These are phyloP conservation scores for Toxicodendron radicans DNA, from an alignment of 345 rosid species.

Conservation along the genomic window DNA sequence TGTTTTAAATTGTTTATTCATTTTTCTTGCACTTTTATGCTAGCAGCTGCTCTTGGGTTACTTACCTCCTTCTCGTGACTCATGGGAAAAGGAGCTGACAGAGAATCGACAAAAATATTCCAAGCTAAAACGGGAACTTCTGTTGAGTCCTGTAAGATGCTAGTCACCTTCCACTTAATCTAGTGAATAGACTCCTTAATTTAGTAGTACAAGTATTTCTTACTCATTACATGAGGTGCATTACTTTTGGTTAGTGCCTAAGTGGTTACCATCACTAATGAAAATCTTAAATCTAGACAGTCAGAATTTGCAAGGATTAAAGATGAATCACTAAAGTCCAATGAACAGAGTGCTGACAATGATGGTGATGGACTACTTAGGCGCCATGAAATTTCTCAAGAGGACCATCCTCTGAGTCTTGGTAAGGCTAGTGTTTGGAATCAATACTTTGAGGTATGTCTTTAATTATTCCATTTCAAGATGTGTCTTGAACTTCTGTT, in stretches of 20 bases:
- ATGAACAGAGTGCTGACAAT: constrained; percentile 30
- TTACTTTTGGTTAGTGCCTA: constrained; percentile 2
- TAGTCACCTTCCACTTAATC: constrained; percentile 2
- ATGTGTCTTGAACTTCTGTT: constrained; percentile 5
- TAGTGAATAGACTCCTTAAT: background rate
- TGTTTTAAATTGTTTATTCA: constrained; percentile 1
- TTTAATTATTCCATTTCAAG: constrained; percentile 8
- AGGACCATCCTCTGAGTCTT: constrained; percentile 71
- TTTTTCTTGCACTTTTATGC: constrained; percentile 9
- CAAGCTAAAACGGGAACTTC: constrained; percentile 61
- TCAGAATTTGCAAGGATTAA: constrained; percentile 37
- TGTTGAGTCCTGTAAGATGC: constrained; percentile 68
- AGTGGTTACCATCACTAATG: constrained; percentile 25
- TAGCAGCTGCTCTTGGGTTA: constrained; percentile 64
- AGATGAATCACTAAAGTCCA: constrained; percentile 28
- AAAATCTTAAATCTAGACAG: constrained; percentile 56
- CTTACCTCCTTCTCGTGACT: constrained; percentile 55
- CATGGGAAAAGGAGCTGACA: constrained; percentile 62
- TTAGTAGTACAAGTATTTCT: constrained; percentile 11
- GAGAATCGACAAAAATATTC: constrained; percentile 57
- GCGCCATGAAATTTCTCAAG: constrained; percentile 57
- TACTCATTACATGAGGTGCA: background rate
- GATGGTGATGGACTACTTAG: constrained; percentile 53
- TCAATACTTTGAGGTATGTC: constrained; percentile 60
- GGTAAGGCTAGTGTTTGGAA: constrained; percentile 67